Percentiles rank a stretch among this genome's conserved stretches.
phyloP scores from a whole-genome alignment of 2,329 filamentous ascomycete genomes.

The Xylariaceae sp. region DNA sequence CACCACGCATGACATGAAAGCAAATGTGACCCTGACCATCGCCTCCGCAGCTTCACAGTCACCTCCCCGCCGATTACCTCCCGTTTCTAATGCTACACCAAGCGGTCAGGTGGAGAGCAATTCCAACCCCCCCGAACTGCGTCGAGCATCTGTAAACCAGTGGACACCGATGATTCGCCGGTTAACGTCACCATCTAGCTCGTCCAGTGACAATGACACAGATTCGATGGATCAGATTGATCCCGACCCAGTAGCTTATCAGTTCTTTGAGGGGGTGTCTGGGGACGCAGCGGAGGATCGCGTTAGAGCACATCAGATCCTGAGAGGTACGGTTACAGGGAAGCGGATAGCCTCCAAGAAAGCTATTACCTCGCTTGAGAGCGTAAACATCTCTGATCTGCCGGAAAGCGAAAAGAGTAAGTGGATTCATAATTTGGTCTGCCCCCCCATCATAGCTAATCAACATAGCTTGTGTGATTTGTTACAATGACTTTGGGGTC shows the following conservation, averaged over 20 bases:
- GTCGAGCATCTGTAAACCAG: slow-evolving; percentile 5
- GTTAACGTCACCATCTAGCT: slow-evolving; percentile 14
- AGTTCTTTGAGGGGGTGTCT: slow-evolving; percentile 8
- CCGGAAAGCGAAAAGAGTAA: slow-evolving; percentile 52
- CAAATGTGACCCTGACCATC: neutral
- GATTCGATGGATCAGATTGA: neutral
- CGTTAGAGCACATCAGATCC: slow-evolving; percentile 47
- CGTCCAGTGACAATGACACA: slow-evolving; percentile 27
- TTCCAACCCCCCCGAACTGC: slow-evolving; percentile 1
- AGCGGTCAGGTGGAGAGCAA: neutral
- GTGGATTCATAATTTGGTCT: slow-evolving; percentile 20
- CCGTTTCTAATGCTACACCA: slow-evolving; percentile 1
- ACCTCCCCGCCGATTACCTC: slow-evolving; percentile 12
- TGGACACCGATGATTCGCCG: slow-evolving; percentile 12
- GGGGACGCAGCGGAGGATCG: slow-evolving; percentile 33
- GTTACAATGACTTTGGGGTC: slow-evolving; percentile 64
- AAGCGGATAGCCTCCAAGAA: slow-evolving; percentile 52
- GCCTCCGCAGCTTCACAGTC: slow-evolving; percentile 10
- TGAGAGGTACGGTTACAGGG: slow-evolving; percentile 47
- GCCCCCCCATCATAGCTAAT: slow-evolving; percentile 10
- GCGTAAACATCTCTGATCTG: slow-evolving; percentile 49
- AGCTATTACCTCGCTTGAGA: slow-evolving; percentile 51
- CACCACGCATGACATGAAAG: neutral
- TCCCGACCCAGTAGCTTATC: slow-evolving; percentile 9
- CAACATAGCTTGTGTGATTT: slow-evolving; percentile 60